Base-by-base conservation (phyloP, 2,329 filamentous ascomycete species). In the Trichoderma lentiforme region DNA sequence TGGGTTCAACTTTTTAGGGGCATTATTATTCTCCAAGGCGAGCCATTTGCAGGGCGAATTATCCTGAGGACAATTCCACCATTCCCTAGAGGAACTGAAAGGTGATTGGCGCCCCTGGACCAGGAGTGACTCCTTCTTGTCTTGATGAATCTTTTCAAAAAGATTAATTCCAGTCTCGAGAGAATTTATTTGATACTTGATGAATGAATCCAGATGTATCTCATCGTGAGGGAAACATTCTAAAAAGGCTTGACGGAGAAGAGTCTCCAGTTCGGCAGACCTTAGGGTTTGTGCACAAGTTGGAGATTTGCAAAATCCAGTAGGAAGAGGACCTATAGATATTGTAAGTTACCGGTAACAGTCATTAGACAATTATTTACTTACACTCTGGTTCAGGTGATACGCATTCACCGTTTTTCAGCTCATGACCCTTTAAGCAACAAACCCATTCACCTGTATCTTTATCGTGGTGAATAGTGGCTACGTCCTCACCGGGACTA, bases 1-100 rank as follows among this genome's bases (percentile, higher is more conserved):
- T n/a, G 34, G 11, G 1, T 11, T 6, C 6, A 70, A 24, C 34
- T 30, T 36, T 28, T 70, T 70, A 21, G 67, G 67, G 12, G 26
- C 14, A 1, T 62, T 62, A 14, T 36, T 21, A 14, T 62, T 62
- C 28, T 70, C 67, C 21, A 70, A 24, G 1, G 67, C 18, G 6
- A 70, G 57, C 57, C 67, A 62, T 47, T 51, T 70, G 57, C 67
- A 70, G 15, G 67, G 67, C 5, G 67, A 62, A 4, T 11, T 62
- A 28, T 34, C 30, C 5, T 14, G n/a, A 8, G 58, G 32, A 43
- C 67, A 70, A 14, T 53, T 61, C 57, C 39, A 70, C 67, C 67
- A 63, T 15, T 70, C 67, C 30, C 30, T 43, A 7, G 26, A 26
- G 28, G n/a, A 30, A 11, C 21, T 32, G 21, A 14, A 6, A 6